Evolutionary conservation across 106 monocot genomes (phyloP).

Genomic region (Amphibolis antarctica): DNA sequence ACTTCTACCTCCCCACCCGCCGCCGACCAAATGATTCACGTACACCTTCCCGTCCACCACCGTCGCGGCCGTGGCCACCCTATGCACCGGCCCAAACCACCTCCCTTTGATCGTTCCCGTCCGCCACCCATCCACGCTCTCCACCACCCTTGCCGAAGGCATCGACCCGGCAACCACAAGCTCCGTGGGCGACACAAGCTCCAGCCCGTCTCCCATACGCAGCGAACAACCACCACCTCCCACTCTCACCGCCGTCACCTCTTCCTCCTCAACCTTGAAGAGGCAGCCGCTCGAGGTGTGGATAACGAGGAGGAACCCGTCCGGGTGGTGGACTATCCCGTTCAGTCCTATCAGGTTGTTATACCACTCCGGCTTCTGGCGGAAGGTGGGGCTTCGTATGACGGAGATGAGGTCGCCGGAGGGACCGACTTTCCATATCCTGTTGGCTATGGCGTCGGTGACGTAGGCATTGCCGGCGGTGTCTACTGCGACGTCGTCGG

Average conservation of each 20-base stretch:
- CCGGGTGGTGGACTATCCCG: constrained; percentile 70
- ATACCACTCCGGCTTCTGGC: constrained; percentile 25
- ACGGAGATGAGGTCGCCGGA: constrained; percentile 39
- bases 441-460: constrained; percentile 48
- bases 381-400: constrained; percentile 47
- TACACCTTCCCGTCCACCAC: constrained; percentile 70
- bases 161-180: constrained; percentile 46
- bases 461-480: constrained; percentile 64
- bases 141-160: constrained; percentile 30
- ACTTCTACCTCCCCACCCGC: constrained; percentile 31
- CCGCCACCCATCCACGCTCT: constrained; percentile 56
- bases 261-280: constrained; percentile 58
- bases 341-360: constrained; percentile 57
- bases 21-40: constrained; percentile 59
- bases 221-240: constrained; percentile 33
- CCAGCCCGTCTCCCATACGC: constrained; percentile 58
- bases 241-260: constrained; percentile 23
- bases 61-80: constrained; percentile 62
- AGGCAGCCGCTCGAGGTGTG: constrained; percentile 62
- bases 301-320: constrained; percentile 74
- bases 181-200: constrained; percentile 42
- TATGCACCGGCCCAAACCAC: constrained; percentile 50
- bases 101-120: constrained; percentile 32
- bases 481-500: constrained; percentile 81
- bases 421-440: constrained; percentile 69